phyloP scores from a whole-genome alignment of 2,329 filamentous ascomycete species.

The Colletotrichum costaricense region DNA sequence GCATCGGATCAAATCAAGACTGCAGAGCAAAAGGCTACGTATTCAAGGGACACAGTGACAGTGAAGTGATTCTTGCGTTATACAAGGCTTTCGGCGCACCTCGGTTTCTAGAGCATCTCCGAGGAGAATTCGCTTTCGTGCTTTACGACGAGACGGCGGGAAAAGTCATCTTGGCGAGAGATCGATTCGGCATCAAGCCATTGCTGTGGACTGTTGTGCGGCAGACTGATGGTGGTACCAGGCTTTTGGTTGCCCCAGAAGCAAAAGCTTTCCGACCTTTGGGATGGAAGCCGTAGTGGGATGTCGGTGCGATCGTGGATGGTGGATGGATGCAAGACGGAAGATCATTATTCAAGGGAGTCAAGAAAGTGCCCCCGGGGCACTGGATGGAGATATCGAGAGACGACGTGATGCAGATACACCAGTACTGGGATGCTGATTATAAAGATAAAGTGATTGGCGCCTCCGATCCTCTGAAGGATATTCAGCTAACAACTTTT shows the following conservation, averaged over 20 bases:
- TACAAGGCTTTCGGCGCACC: conserved; percentile 59
- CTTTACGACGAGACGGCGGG: conserved; percentile 55
- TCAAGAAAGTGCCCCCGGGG: conserved; percentile 55
- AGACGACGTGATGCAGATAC: conserved; percentile 47
- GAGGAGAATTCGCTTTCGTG: conserved; percentile 65
- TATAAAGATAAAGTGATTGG: conserved; percentile 61
- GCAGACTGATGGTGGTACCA: conserved; percentile 32
- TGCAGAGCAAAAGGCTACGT: conserved; percentile 49
- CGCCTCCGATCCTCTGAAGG: fast-evolving
- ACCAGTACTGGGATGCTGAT: conserved; percentile 63
- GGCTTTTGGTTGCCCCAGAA: conserved; percentile 61
- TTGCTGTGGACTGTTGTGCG: conserved; percentile 57
- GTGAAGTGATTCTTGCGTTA: conserved; percentile 63
- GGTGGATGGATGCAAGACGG: conserved; percentile 56
- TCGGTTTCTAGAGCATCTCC: conserved; percentile 50
- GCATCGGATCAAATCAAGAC: conserved; percentile 21
- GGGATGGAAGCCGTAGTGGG: conserved; percentile 64
- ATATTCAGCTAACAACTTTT: neutral
- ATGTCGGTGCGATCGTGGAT: conserved; percentile 58
- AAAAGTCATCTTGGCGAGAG: conserved; percentile 59
- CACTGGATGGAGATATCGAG: conserved; percentile 54
- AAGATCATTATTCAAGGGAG: conserved; percentile 61
- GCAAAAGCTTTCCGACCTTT: conserved; percentile 64
- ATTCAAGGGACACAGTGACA: conserved; percentile 60
- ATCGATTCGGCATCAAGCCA: conserved; percentile 68